phyloP scores from a whole-genome alignment of 2,329 filamentous ascomycete genomes.

The Sarocladium kiliense region DNA sequence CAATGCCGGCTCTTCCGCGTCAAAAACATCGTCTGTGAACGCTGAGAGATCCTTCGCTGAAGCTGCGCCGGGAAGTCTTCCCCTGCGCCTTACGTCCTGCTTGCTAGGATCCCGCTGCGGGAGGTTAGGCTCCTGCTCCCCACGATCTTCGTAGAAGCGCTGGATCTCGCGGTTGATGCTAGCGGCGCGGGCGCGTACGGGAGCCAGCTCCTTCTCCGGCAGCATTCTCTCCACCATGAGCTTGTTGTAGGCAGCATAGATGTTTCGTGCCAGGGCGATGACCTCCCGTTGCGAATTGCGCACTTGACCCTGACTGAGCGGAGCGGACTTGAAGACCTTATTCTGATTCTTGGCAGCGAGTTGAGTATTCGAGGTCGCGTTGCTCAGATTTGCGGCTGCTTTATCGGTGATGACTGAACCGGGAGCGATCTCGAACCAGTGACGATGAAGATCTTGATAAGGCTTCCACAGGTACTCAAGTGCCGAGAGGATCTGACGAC shows the following conservation, averaged over 20 bases:
- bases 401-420: conserved; percentile 12
- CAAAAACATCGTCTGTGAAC: background rate
- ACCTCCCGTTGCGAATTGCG: conserved; percentile 29
- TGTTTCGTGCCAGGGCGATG: conserved; percentile 38
- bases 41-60: background rate
- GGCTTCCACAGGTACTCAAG: conserved; percentile 47
- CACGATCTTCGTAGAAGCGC: conserved; percentile 28
- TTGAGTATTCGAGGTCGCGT: background rate
- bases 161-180: conserved; percentile 33
- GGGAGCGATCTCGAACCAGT: conserved; percentile 24
- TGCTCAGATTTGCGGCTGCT: conserved; percentile 14
- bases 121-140: conserved; percentile 27
- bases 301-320: background rate
- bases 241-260: conserved; percentile 41
- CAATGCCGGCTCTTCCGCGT: background rate
- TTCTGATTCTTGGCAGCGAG: conserved; percentile 24
- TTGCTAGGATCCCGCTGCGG: conserved; percentile 6
- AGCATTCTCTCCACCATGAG: conserved; percentile 36
- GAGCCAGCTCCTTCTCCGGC: conserved; percentile 24
- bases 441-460: conserved; percentile 34
- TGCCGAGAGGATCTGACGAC: conserved; percentile 44
- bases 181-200: conserved; percentile 26
- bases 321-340: background rate
- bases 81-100: background rate
- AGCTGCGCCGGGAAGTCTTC: background rate